Base-by-base conservation (phyloP, 2,329 filamentous ascomycete genomes). In the Trichoderma citrinoviride region DNA sequence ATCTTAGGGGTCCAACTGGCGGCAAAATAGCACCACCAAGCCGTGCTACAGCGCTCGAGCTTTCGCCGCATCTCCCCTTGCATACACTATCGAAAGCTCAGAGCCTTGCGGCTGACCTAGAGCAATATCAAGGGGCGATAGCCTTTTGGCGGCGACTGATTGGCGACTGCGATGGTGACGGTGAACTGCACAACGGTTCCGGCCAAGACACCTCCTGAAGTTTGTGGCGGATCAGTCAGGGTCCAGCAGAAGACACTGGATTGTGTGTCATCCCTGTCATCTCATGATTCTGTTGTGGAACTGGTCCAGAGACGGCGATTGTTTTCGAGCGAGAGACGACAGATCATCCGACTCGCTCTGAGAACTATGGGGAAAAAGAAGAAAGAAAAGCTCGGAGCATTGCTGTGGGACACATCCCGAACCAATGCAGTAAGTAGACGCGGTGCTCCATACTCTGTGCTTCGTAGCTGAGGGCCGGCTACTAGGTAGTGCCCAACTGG, bases 81-180 rank as follows among this genome's bases (percentile, higher is more conserved):
- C 58, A 61, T 61, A 33, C 46, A 52, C 58, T 61, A 61, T 61
- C 43, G 58, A 37, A 61, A 61, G 49, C 47, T n/a, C 25, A 41
- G 58, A 37, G 37, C 43, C 33, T 21, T 61, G 1, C 55, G 29
- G 43, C 15, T 40, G 17, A 19, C 49, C 19, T 52, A 52, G 49
- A 19, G 19, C 44, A 25, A 44, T 50, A 27, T 50, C 33, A 41
- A 43, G 23, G 25, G n/a, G 25, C 17, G 25, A 43, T 53, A 10
- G 14, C 33, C 12, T 37, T 23, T 21, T n/a, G 23, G 54, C 10
- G 21, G 33, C 37, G 12, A 27, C 19, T 46, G 29, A 37, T 27
- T 50, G 56, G 56, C 29, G 17, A 23, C 29, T 25, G 33, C 10
- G 10, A 40, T 14, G 19, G 10, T 23, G 8, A 33, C 56, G 7